Evolutionary conservation across 345 rosid species (phyloP).

Genomic region (Diplotaxis tenuifolia): DNA sequence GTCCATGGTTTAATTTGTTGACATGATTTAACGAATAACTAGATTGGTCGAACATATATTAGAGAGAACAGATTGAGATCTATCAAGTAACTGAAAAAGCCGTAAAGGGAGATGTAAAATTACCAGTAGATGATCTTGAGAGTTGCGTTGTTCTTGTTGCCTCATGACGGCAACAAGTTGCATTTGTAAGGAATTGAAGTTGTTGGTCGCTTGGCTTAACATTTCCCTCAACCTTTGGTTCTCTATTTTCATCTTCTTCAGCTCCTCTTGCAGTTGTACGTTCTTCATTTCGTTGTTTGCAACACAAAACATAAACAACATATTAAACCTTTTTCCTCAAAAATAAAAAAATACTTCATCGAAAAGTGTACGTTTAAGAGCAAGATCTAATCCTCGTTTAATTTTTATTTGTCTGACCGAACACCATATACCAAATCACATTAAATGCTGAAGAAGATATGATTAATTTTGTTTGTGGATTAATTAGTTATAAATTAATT

Average conservation of each 20-base stretch:
- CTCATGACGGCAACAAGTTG: conserved; percentile 65
- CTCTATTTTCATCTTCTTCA: conserved; percentile 64
- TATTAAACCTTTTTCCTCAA: neutral
- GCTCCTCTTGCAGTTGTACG: conserved; percentile 60
- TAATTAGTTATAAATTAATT: no score
- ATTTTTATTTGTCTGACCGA: no score
- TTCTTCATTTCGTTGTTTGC: conserved; percentile 41
- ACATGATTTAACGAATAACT: neutral
- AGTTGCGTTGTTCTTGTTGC: conserved; percentile 44
- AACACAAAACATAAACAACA: neutral
- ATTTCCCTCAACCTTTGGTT: conserved; percentile 73
- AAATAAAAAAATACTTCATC: neutral
- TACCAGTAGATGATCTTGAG: conserved; percentile 34
- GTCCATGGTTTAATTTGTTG: neutral
- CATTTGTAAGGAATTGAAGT: conserved; percentile 65
- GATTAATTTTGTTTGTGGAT: neutral
- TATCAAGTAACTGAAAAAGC: neutral
- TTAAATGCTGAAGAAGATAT: neutral
- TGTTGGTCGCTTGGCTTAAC: conserved; percentile 70
- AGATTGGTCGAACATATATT: neutral
- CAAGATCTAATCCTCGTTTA: neutral
- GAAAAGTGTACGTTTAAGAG: neutral
- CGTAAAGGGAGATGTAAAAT: neutral
- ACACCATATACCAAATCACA: no score
- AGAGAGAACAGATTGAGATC: neutral